These are phyloP conservation scores for Kewa caespitosa DNA, from an alignment of 179 eudicot genomes.

Conservation along the genomic window DNA sequence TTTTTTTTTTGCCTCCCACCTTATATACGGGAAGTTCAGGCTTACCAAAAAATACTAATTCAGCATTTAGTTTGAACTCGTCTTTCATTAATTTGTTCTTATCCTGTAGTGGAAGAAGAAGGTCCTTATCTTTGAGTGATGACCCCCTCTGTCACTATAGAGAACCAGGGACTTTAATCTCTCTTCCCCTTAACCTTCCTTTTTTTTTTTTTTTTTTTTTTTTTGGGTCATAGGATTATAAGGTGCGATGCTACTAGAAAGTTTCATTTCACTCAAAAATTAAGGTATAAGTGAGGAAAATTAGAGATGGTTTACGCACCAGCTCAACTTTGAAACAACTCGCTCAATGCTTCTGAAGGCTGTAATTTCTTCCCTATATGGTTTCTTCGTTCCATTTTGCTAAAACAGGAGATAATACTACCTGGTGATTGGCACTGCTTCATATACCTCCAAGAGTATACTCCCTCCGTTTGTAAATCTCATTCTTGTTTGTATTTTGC, in stretches of 20 bases:
- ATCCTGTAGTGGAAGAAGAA: no score
- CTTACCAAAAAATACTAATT: constrained; percentile 85
- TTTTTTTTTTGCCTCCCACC: constrained; percentile 93
- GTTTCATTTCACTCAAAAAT: background rate
- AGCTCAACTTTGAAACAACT: constrained; percentile 35
- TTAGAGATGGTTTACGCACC: background rate
- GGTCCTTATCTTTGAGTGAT: constrained; percentile 61
- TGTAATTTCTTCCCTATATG: constrained; percentile 28
- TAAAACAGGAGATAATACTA: constrained; percentile 35
- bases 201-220: no score
- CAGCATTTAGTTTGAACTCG: constrained; percentile 83
- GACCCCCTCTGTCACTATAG: constrained; percentile 51
- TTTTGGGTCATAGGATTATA: constrained; percentile 26
- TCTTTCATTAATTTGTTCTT: constrained; percentile 70
- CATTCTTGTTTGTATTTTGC: no score
- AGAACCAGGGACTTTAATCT: constrained; percentile 33
- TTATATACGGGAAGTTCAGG: constrained; percentile 87
- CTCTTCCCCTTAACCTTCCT: no score
- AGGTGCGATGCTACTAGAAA: constrained; percentile 1
- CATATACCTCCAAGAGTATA: no score
- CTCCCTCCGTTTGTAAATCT: no score
- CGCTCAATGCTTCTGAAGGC: constrained; percentile 28
- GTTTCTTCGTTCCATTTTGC: constrained; percentile 39
- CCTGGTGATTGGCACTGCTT: no score
- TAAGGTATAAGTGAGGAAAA: background rate